Evolutionary conservation across 768 basidiomycete genomes (phyloP), one percentile per base, ranked within the genome.

Genomic region (Trametes villosa): DNA sequence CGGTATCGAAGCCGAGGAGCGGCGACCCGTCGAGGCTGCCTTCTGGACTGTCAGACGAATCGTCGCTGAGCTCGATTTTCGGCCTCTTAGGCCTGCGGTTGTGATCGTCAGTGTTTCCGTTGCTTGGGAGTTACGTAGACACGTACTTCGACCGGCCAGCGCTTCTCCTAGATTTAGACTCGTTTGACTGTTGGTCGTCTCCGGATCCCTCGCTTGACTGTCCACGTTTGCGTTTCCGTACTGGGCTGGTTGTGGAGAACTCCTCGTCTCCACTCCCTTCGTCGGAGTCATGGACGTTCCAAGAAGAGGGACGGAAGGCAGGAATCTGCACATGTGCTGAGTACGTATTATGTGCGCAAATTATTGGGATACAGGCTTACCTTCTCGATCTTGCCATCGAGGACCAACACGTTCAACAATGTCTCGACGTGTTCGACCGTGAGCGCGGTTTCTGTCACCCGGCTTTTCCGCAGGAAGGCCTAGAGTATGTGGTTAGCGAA

Each of bases 341-440:
- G 18, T 9, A 36, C 18, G 27, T 1, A 13, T 34, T 12, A 11
- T 1, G 26, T 24, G 13, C 6, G 20, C 20, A 29, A 3, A 9
- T 9, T 9, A 27, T 9, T 30, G 8, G 24, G 4, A 17, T 4
- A 12, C 7, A 18, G 47, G 61, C 76, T 24, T 52, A 96, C 88
- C 76, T 83, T 87, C 77, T 99, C 96, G 56, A 98, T 83, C 67
- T 91, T 85, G 4, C 96, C 96, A 69, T 98, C 95, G 45, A 94
- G 83, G 48, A 95, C 84, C 36, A 98, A 82, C 22, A 96, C 89
- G 66, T 94, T 90, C 58, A 98, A 80, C 30, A 97, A 80, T 82
- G 91, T 90, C 74, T 96, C 93, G 46, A 98, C 87, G 71, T 98
- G 93, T 64, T 95, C 90, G 9, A 92, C 86, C 4, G 83, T 80